These are phyloP conservation scores for Pleurotus cornucopiae DNA, from an alignment of 768 basidiomycete species.

Conservation along the genomic window DNA sequence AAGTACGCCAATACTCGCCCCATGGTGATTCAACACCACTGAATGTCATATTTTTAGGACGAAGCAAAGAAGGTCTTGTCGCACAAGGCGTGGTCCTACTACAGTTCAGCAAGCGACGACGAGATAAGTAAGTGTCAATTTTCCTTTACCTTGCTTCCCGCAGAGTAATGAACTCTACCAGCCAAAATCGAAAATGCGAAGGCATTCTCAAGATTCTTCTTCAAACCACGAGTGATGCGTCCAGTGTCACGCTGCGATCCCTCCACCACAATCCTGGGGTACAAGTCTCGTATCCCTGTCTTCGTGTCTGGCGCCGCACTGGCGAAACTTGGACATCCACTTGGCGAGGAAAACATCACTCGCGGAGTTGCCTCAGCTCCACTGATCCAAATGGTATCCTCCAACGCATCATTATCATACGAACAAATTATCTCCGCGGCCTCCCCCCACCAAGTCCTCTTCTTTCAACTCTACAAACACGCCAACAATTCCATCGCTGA, in stretches of 20 bases:
- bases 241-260: conserved; percentile 60
- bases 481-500: conserved; percentile 61
- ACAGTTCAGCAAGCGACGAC: conserved; percentile 84
- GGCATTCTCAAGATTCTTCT: conserved; percentile 85
- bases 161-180: conserved; percentile 23
- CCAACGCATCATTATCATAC: conserved; percentile 68
- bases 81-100: conserved; percentile 77
- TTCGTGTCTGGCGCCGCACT: conserved; percentile 83
- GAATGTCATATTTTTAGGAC: conserved; percentile 32
- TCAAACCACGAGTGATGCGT: conserved; percentile 78
- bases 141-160: conserved; percentile 3
- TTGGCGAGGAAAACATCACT: conserved; percentile 82
- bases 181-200: conserved; percentile 66
- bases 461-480: conserved; percentile 89
- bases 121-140: conserved; percentile 56
- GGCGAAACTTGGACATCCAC: conserved; percentile 83
- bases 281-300: conserved; percentile 67
- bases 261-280: conserved; percentile 72
- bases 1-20: conserved; percentile 38
- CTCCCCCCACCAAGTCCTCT: conserved; percentile 54
- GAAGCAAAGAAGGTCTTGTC: conserved; percentile 72
- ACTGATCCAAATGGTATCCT: conserved; percentile 84
- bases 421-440: conserved; percentile 57
- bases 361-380: conserved; percentile 59
- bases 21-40: conserved; percentile 1